Evolutionary conservation across 73 alveolate species (phyloP).

Genomic region (Uronychia setigera): DNA sequence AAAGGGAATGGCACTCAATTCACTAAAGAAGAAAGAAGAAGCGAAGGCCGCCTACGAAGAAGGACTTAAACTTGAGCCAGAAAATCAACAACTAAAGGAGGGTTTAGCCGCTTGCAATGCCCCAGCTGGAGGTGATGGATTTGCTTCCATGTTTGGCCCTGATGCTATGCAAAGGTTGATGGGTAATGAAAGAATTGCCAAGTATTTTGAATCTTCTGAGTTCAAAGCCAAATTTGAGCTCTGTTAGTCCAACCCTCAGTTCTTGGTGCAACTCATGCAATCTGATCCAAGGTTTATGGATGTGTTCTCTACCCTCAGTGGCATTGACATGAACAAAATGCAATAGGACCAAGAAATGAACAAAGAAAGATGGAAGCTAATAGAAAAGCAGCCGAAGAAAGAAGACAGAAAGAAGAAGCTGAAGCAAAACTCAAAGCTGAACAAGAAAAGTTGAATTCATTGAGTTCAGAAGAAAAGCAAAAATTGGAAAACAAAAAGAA

Average conservation of each 20-base stretch:
- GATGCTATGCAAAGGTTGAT: conserved; percentile 69
- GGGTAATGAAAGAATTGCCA: conserved; percentile 86
- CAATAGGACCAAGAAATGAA: conserved; percentile 61
- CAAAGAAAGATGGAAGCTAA: conserved; percentile 64
- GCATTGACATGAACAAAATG: conserved; percentile 79
- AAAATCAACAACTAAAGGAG: conserved; percentile 78
- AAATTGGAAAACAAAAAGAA: conserved; percentile 58
- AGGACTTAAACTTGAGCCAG: conserved; percentile 93
- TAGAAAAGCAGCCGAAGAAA: conserved; percentile 54
- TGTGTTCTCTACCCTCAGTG: conserved; percentile 73
- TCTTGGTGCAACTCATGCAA: conserved; percentile 78
- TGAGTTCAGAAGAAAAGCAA: conserved; percentile 80
- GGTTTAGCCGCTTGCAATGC: conserved; percentile 52
- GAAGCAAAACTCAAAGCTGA: conserved; percentile 70
- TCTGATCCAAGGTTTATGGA: conserved; percentile 86
- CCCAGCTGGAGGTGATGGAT: conserved; percentile 23
- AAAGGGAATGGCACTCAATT: conserved; percentile 83
- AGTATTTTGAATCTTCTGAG: conserved; percentile 78
- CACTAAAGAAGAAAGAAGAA: conserved; percentile 80
- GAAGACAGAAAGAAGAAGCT: conserved; percentile 62
- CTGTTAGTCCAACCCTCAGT: conserved; percentile 76
- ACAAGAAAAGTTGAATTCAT: conserved; percentile 54
- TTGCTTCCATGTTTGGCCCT: conserved; percentile 55
- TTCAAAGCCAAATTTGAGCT: conserved; percentile 71
- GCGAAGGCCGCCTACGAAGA: conserved; percentile 90